A percentile compares a stretch with the other conserved stretches of the same genome.
Conservation (phyloP, 352 stramenopile species). For the Pythium biforme region DNA sequence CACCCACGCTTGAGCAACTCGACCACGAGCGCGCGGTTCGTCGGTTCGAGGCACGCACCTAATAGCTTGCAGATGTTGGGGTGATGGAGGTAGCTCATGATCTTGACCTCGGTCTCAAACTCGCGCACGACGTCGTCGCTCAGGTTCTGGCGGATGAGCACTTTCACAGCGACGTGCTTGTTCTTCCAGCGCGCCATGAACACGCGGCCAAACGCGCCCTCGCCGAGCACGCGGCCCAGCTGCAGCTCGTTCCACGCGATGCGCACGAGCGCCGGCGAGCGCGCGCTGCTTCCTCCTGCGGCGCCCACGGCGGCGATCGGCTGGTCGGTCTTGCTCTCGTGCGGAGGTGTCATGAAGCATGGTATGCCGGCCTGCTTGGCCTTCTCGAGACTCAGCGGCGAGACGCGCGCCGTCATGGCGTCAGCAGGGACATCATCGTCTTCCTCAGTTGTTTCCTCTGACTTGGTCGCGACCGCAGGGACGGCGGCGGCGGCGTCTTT, state of each 20-base stretch:
- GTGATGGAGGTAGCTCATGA: conserved; percentile 91
- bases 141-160: conserved; percentile 73
- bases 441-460: conserved; percentile 10
- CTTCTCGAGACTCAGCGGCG: conserved; percentile 47
- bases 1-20: conserved; percentile 92
- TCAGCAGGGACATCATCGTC: background rate
- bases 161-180: conserved; percentile 64
- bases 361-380: conserved; percentile 59
- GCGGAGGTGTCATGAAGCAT: conserved; percentile 56
- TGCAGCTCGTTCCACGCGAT: conserved; percentile 64
- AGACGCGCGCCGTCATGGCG: conserved; percentile 14
- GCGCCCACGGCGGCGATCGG: conserved; percentile 21
- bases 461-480: no score
- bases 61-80: conserved; percentile 97
- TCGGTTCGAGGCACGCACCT: conserved; percentile 91
- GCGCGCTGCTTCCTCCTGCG: conserved; percentile 9
- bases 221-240: conserved; percentile 59
- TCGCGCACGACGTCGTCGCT: conserved; percentile 64
- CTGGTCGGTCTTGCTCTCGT: conserved; percentile 34
- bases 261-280: conserved; percentile 40
- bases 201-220: conserved; percentile 81
- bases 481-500: background rate
- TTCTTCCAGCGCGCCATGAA: conserved; percentile 63
- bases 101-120: conserved; percentile 82
- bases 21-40: conserved; percentile 94